Evolutionary conservation across 768 basidiomycete genomes (phyloP), one percentile per base, ranked within the genome.

Genomic region (Leccinum aurantiacum): DNA sequence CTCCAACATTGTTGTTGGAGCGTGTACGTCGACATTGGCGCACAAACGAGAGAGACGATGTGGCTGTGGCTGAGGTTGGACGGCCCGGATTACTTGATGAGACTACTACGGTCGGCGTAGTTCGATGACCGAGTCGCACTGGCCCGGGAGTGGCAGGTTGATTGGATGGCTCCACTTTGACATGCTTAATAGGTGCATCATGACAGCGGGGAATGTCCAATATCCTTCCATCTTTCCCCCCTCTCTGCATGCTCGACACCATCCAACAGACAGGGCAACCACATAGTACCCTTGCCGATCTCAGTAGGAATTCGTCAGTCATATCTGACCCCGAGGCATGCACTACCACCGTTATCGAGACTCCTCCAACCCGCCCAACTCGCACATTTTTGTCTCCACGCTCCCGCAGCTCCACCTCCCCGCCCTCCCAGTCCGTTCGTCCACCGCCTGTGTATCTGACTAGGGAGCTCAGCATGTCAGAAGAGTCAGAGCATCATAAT

Each of bases 241-340:
- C 11, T 33, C 9, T 33, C 35, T 37, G 14, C 35, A 37, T 37
- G 14, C 2, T 9, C 29, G 8, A 29, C 29, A 29, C 9, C 29
- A 37, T 37, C 14, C 35, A 37, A 37, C 35, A 37, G 35, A 37
- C 35, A 14, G 19, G 37, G 27, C 63, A 35, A 6, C n/a, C 54
- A 7, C 66, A 65, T 3, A 56, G 33, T 35, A 35, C 13, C 0
- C 76, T 90, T 58, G 84, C 86, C 51, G 84, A 87, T 69, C 80
- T 90, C 54, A 87, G 85, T 76, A 82, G 88, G 71, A 89, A 89
- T 77, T 80, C 89, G 1, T 89, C 89, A 13, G 89, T 88, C 69
- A 88, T 90, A 59, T 90, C 84, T 61, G 82, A 79, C 68, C 86
- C 86, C 38, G 81, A 82, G 17, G 75, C 78, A 48, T 67, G 64